Conservation (phyloP, 139 green algal species). For the Klebsormidium nitens region DNA sequence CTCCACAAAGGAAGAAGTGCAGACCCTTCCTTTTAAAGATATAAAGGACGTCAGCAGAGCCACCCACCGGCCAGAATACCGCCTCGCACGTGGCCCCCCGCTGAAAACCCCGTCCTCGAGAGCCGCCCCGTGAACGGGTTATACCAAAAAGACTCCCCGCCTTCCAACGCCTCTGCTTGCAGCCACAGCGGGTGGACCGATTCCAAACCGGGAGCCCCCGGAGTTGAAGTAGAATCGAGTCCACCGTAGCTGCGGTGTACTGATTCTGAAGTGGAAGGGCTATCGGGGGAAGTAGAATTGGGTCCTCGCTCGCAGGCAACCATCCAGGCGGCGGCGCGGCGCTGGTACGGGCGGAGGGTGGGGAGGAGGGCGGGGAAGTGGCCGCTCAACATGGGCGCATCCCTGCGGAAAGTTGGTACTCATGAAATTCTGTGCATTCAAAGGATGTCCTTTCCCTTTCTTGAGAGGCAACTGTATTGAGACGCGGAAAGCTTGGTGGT, state of each 20-base stretch:
- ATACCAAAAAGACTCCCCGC: background rate
- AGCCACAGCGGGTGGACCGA: conserved; percentile 1
- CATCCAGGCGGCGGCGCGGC: conserved; percentile 69
- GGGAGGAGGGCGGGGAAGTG: conserved; percentile 49
- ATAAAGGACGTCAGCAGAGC: no score
- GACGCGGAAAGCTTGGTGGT: no score
- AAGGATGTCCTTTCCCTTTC: no score
- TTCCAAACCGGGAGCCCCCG: no score
- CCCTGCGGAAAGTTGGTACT: background rate
- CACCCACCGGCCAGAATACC: conserved; percentile 26
- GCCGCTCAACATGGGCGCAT: background rate
- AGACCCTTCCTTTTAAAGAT: no score
- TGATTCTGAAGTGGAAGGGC: no score
- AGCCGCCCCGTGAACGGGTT: conserved; percentile 9
- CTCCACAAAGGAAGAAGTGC: no score
- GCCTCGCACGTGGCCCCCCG: conserved; percentile 14
- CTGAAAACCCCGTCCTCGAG: conserved; percentile 7
- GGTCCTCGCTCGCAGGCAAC: conserved; percentile 50
- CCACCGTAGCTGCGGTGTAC: no score
- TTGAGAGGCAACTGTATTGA: no score
- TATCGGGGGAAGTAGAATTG: no score
- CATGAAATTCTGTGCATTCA: no score
- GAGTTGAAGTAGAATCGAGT: no score
- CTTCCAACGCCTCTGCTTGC: background rate
- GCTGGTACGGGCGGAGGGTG: conserved; percentile 72